Conservation (phyloP, 2,329 filamentous ascomycete species). For the Chaetomium sp. region DNA sequence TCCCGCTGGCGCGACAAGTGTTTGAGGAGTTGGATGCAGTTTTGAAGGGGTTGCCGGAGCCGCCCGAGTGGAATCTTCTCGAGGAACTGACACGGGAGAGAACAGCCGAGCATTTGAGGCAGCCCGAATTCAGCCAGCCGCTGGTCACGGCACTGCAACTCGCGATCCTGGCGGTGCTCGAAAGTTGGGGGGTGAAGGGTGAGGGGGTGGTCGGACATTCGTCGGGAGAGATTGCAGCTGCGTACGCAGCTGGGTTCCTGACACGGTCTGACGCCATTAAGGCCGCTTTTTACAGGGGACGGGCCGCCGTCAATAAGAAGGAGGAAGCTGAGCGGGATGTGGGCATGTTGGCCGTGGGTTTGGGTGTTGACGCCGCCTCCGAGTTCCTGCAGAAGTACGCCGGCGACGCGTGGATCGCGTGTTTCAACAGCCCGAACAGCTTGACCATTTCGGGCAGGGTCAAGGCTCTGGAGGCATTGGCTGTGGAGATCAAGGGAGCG, state of each 20-base stretch:
- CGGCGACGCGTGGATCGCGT: constrained; percentile 31
- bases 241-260: constrained; percentile 36
- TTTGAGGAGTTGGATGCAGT: constrained; percentile 28
- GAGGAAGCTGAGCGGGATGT: constrained; percentile 29
- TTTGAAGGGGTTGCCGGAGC: constrained; percentile 26
- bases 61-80: constrained; percentile 30
- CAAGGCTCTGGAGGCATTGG: constrained; percentile 23
- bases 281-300: constrained; percentile 40
- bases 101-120: constrained; percentile 29
- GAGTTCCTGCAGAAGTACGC: constrained; percentile 31
- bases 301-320: constrained; percentile 24
- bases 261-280: constrained; percentile 36
- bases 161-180: constrained; percentile 31
- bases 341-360: constrained; percentile 40
- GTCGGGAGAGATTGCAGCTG: constrained; percentile 41
- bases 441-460: constrained; percentile 38
- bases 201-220: constrained; percentile 37
- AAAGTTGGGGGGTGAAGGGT: constrained; percentile 33
- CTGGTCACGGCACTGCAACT: constrained; percentile 44
- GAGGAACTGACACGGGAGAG: constrained; percentile 26
- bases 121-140: constrained; percentile 40
- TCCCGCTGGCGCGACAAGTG: constrained; percentile 18
- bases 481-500: constrained; percentile 27
- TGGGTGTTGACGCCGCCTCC: constrained; percentile 28
- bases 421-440: constrained; percentile 38